phyloP scores from a whole-genome alignment of 2,329 filamentous ascomycete species.

The Trichoderma sp. region DNA sequence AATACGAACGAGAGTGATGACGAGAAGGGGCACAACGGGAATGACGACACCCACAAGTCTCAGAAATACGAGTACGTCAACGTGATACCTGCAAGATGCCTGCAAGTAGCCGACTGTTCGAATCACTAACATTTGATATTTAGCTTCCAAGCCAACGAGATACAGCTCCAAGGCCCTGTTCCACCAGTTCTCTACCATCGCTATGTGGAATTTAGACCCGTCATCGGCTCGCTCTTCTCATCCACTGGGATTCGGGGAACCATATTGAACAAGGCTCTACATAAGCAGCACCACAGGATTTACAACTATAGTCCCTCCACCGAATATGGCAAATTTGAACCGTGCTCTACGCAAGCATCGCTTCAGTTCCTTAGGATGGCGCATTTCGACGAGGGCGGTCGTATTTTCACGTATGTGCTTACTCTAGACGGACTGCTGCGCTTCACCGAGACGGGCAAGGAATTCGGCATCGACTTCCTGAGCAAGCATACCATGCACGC shows the following conservation, averaged over 20 bases:
- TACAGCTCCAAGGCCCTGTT: constrained; percentile 81
- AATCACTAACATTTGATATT: background rate
- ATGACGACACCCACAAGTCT: constrained; percentile 46
- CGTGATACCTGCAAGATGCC: background rate
- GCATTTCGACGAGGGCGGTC: constrained; percentile 80
- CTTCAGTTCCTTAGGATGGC: constrained; percentile 80
- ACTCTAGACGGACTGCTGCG: constrained; percentile 82
- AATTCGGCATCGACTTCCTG: constrained; percentile 89
- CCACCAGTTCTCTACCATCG: constrained; percentile 81
- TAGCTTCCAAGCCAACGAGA: constrained; percentile 89
- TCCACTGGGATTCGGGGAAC: constrained; percentile 72
- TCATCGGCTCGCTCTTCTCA: constrained; percentile 86
- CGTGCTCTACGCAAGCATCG: constrained; percentile 67
- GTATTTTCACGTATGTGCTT: constrained; percentile 88
- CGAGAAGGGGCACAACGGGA: constrained; percentile 19
- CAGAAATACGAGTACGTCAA: constrained; percentile 71
- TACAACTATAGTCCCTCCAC: constrained; percentile 85
- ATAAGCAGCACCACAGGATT: constrained; percentile 83
- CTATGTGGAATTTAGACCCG: constrained; percentile 88
- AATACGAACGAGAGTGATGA: constrained; percentile 56
- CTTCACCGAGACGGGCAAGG: constrained; percentile 93
- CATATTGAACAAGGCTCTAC: constrained; percentile 78
- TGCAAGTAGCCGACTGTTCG: background rate
- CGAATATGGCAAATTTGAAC: constrained; percentile 63
- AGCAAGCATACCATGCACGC: constrained; percentile 98